Conservation (phyloP, 768 basidiomycete species). For the Rhodosporidiobolus odoratus region DNA sequence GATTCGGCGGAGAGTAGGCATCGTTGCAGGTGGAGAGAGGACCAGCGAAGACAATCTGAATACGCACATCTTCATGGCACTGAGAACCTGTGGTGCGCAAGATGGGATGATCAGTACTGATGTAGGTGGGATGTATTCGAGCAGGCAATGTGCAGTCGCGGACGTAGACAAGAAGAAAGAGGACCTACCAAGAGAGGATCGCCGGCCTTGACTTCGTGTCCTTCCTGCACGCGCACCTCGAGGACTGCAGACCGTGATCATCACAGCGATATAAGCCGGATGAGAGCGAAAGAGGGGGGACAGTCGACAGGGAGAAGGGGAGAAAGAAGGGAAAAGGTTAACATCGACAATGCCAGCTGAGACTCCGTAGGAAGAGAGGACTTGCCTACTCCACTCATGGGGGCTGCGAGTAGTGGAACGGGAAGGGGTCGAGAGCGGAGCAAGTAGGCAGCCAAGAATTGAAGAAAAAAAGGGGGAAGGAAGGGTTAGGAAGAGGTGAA, state of each 20-base stretch:
- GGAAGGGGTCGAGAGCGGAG: background rate
- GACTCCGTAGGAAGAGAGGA: no score
- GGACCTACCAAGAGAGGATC: constrained; percentile 76
- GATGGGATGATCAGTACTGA: background rate
- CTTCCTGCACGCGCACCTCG: constrained; percentile 95
- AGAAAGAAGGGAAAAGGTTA: no score
- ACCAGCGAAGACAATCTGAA: no score
- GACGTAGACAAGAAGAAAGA: constrained; percentile 78
- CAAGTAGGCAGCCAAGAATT: background rate
- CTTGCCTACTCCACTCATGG: no score
- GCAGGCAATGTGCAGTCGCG: no score
- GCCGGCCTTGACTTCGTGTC: constrained; percentile 94
- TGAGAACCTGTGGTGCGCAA: constrained; percentile 37
- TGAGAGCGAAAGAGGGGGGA: background rate
- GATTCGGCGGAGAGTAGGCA: no score
- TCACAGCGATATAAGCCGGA: no score
- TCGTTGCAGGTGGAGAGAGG: no score
- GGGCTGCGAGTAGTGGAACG: no score
- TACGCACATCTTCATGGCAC: constrained; percentile 3
- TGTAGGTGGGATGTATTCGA: background rate
- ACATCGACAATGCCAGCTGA: no score
- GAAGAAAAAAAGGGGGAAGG: background rate
- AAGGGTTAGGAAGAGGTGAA: no score
- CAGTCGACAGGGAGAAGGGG: no score
- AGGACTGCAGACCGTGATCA: constrained; percentile 75